Conservation (phyloP, 2,329 filamentous ascomycete genomes). For the Macrophomina phaseolina region DNA sequence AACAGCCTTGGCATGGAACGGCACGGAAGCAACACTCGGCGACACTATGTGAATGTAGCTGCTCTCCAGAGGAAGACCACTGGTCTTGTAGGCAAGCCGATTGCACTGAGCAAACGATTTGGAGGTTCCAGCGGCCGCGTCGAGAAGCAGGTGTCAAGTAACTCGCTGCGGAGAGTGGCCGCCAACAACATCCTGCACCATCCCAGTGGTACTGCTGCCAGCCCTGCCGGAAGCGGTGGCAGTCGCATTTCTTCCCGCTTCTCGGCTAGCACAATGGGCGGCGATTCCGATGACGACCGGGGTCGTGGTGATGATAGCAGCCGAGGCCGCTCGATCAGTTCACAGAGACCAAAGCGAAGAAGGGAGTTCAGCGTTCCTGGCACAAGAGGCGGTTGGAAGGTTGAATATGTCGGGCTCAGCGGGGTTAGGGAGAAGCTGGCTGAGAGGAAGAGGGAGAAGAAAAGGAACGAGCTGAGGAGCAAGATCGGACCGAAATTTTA, state of each 20-base stretch:
- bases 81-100: background rate
- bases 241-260: slow-evolving; percentile 13
- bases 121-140: slow-evolving; percentile 3
- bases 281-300: slow-evolving; percentile 5
- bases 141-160: slow-evolving; percentile 12
- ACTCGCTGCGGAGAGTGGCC: background rate
- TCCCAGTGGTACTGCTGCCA: background rate
- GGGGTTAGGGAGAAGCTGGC: slow-evolving; percentile 56
- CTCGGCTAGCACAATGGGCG: slow-evolving; percentile 11
- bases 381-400: slow-evolving; percentile 38
- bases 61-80: background rate
- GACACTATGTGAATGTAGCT: slow-evolving; percentile 42
- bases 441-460: slow-evolving; percentile 56
- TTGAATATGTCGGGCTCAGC: slow-evolving; percentile 58
- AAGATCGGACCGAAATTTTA: slow-evolving; percentile 49
- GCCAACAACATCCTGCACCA: background rate
- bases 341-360: background rate
- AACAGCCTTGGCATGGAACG: slow-evolving; percentile 63
- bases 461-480: slow-evolving; percentile 59
- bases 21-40: slow-evolving; percentile 50
- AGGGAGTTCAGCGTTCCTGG: slow-evolving; percentile 28
- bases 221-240: background rate
- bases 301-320: slow-evolving; percentile 26
- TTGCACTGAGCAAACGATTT: slow-evolving; percentile 4
- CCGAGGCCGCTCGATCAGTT: slow-evolving; percentile 17